phyloP scores from a whole-genome alignment of 192 early-diverging fungal species.

The Chytriomyces hyalinus region DNA sequence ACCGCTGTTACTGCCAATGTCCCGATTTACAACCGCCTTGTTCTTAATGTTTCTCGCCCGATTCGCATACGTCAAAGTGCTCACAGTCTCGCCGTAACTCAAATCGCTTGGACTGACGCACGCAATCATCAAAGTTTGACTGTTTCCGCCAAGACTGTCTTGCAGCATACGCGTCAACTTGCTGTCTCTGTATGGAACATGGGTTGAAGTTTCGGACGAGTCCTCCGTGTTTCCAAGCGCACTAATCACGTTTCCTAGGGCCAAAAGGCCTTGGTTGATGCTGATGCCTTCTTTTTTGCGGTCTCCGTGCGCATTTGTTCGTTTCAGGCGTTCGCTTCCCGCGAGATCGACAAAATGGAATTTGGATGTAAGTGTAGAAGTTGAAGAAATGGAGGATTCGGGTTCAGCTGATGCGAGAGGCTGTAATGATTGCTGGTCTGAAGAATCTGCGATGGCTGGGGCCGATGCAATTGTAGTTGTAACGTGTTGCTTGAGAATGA shows the following conservation, averaged over 20 bases:
- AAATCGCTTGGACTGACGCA: slow-evolving; percentile 88
- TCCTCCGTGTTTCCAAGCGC: slow-evolving; percentile 58
- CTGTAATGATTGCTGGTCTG: neutral
- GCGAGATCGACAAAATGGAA: slow-evolving; percentile 99
- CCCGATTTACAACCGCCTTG: slow-evolving; percentile 79
- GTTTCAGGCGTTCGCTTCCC: slow-evolving; percentile 92
- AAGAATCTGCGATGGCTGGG: neutral
- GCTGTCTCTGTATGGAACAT: slow-evolving; percentile 96
- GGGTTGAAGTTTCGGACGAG: slow-evolving; percentile 54
- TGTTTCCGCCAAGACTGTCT: slow-evolving; percentile 94
- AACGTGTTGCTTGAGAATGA: slow-evolving; percentile 76
- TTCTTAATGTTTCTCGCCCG: slow-evolving; percentile 97
- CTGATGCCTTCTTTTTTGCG: slow-evolving; percentile 94
- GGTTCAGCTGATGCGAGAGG: slow-evolving; percentile 9
- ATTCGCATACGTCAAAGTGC: slow-evolving; percentile 95
- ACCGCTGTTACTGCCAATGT: slow-evolving; percentile 38
- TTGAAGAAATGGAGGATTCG: neutral
- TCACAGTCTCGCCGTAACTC: slow-evolving; percentile 89
- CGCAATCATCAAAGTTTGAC: slow-evolving; percentile 91
- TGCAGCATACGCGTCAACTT: slow-evolving; percentile 96
- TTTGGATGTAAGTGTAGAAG: slow-evolving; percentile 72
- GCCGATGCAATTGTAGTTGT: slow-evolving; percentile 1
- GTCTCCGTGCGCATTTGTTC: slow-evolving; percentile 90
- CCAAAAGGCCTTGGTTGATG: slow-evolving; percentile 94
- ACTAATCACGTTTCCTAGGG: slow-evolving; percentile 98